Percentiles rank a stretch among this genome's conserved stretches.
These are phyloP conservation scores for Zopfochytrium polystomum DNA, from an alignment of 371 early-diverging fungal genomes.

Conservation along the genomic window DNA sequence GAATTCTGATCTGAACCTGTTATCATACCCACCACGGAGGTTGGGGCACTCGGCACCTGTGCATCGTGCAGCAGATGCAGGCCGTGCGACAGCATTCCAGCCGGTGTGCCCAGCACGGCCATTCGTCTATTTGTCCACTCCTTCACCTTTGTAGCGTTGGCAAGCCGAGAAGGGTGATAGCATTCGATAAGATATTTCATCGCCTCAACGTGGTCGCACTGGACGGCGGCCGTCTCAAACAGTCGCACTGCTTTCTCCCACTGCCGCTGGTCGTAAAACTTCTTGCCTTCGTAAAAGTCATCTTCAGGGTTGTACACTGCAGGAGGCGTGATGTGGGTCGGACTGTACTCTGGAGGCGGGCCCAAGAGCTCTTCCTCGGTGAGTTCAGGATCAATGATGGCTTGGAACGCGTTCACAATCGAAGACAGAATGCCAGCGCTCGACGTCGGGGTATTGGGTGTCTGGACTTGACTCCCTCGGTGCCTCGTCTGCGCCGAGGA, in stretches of 20 bases:
- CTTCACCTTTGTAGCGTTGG: constrained; percentile 26
- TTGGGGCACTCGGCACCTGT: background rate
- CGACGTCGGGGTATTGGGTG: too few relatives aligned
- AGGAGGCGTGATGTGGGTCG: background rate
- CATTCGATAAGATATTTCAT: constrained; percentile 18
- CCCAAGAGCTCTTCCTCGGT: constrained; percentile 14
- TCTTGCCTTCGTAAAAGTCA: constrained; percentile 14
- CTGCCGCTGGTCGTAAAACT: constrained; percentile 10
- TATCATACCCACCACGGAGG: background rate
- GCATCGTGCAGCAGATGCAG: constrained; percentile 2
- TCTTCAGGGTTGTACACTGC: constrained; percentile 5
- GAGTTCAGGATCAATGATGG: constrained; percentile 18
- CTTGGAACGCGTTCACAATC: constrained; percentile 10
- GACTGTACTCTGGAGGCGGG: background rate
- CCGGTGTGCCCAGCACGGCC: constrained; percentile 15
- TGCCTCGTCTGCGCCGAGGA: too few relatives aligned
- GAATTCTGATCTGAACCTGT: too few relatives aligned
- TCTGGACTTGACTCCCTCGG: too few relatives aligned
- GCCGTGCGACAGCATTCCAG: constrained; percentile 27
- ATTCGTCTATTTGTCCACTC: constrained; percentile 23
- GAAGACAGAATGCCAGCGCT: constrained; percentile 14
- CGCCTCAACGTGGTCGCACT: constrained; percentile 14
- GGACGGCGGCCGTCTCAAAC: constrained; percentile 11
- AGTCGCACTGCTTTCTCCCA: constrained; percentile 6
- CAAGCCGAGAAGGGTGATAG: constrained; percentile 17